Evolutionary conservation across 139 green algal species (phyloP).

Genomic region (Nannochloris sp.): DNA sequence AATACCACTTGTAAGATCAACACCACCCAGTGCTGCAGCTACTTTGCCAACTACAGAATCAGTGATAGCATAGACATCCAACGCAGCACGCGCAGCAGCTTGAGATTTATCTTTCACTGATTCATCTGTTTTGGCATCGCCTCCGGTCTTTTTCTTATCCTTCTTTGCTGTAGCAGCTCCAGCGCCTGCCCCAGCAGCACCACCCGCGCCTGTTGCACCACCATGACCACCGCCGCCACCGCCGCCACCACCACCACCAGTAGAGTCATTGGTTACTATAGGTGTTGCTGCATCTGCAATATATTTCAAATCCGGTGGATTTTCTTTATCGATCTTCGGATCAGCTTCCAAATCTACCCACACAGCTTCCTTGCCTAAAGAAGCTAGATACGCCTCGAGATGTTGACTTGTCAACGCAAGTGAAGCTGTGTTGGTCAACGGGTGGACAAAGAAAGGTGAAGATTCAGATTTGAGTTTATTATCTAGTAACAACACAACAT

Average conservation of each 20-base stretch:
- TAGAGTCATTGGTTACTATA: not conserved
- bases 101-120: not conserved
- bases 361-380: not conserved
- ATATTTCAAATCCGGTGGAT: slow-evolving; percentile 57
- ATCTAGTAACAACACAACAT: slow-evolving; percentile 59
- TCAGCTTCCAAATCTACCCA: slow-evolving; percentile 60
- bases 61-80: slow-evolving; percentile 5
- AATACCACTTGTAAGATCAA: not conserved
- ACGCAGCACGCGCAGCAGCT: not conserved
- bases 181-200: slow-evolving; percentile 11
- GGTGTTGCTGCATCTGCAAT: slow-evolving; percentile 26
- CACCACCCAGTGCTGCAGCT: not conserved
- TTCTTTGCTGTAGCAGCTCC: not conserved
- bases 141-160: not conserved
- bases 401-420: slow-evolving; percentile 27
- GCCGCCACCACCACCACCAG: slow-evolving; percentile 8
- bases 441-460: slow-evolving; percentile 49
- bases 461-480: slow-evolving; percentile 15
- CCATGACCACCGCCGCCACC: not conserved
- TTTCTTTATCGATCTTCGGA: slow-evolving; percentile 51
- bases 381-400: slow-evolving; percentile 49
- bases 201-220: slow-evolving; percentile 9
- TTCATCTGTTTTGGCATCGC: slow-evolving; percentile 3
- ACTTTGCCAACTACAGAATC: not conserved
- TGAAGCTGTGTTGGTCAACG: slow-evolving; percentile 51